Conservation (phyloP, 768 basidiomycete species). For the Hericium alpestre region DNA sequence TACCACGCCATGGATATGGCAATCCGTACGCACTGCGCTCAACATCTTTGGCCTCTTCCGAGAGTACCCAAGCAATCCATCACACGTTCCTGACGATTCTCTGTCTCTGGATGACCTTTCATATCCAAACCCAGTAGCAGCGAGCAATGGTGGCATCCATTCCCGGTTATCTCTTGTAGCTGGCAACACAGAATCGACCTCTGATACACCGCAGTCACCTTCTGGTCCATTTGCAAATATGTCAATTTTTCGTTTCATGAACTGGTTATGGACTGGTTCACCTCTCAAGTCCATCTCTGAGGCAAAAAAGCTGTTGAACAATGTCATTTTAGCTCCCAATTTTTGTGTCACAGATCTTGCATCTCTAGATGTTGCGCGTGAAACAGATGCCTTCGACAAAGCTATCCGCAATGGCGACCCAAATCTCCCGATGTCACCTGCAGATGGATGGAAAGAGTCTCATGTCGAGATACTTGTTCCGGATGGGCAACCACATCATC, state of each 20-base stretch:
- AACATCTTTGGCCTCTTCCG: not conserved
- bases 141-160: too few relatives aligned
- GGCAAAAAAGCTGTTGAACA: constrained; percentile 17
- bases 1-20: too few relatives aligned
- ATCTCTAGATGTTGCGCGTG: too few relatives aligned
- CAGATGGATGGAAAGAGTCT: too few relatives aligned
- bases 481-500: too few relatives aligned
- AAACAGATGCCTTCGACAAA: too few relatives aligned
- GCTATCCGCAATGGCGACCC: too few relatives aligned
- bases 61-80: not conserved
- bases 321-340: constrained; percentile 13
- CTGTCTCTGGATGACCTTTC: not conserved
- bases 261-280: constrained; percentile 22
- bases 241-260: constrained; percentile 17
- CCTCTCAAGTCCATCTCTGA: constrained; percentile 18
- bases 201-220: not conserved
- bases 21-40: not conserved
- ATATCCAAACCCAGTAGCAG: not conserved
- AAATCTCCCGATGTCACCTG: too few relatives aligned
- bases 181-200: not conserved
- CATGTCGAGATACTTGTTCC: too few relatives aligned
- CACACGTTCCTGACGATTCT: not conserved
- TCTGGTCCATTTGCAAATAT: constrained; percentile 8
- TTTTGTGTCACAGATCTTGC: constrained; percentile 7
- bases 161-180: too few relatives aligned